These are phyloP conservation scores for Stephanodiscus triporus DNA, from an alignment of 108 stramenopile species.

Conservation along the genomic window DNA sequence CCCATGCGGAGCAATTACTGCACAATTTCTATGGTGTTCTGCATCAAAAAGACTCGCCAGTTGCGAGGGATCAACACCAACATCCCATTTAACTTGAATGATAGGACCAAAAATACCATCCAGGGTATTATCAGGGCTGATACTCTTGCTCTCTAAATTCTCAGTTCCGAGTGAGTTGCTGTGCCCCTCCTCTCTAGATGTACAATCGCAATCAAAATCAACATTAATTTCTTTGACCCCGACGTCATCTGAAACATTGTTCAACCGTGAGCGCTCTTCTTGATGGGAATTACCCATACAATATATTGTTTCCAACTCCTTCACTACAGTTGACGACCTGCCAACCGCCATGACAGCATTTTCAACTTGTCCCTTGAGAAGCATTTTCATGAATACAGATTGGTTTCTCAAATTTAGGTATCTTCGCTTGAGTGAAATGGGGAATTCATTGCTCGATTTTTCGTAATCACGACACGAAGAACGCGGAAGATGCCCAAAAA, in stretches of 20 bases:
- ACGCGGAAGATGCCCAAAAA: slow-evolving; percentile 23
- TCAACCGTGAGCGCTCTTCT: neutral
- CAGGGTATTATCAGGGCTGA: neutral
- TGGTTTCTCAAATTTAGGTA: slow-evolving; percentile 20
- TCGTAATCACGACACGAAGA: slow-evolving; percentile 19
- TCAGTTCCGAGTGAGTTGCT: neutral
- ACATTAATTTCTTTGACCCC: slow-evolving; percentile 3
- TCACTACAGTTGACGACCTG: neutral
- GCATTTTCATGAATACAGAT: neutral
- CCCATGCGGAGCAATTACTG: slow-evolving; percentile 21
- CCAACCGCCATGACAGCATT: neutral
- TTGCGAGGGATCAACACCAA: slow-evolving; percentile 5
- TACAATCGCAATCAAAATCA: slow-evolving; percentile 10
- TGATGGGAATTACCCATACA: neutral
- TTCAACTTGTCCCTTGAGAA: neutral
- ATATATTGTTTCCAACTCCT: slow-evolving; percentile 11
- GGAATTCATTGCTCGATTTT: slow-evolving; percentile 10
- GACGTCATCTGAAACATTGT: slow-evolving; percentile 1
- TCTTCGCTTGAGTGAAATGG: slow-evolving; percentile 16
- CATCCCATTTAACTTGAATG: neutral
- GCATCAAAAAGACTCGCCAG: slow-evolving; percentile 29
- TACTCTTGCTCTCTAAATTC: neutral
- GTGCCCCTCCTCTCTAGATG: neutral
- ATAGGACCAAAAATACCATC: slow-evolving; percentile 24
- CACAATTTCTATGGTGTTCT: slow-evolving; percentile 8